Conservation (phyloP, 2,329 filamentous ascomycete species). For the Fusarium burgessii region DNA sequence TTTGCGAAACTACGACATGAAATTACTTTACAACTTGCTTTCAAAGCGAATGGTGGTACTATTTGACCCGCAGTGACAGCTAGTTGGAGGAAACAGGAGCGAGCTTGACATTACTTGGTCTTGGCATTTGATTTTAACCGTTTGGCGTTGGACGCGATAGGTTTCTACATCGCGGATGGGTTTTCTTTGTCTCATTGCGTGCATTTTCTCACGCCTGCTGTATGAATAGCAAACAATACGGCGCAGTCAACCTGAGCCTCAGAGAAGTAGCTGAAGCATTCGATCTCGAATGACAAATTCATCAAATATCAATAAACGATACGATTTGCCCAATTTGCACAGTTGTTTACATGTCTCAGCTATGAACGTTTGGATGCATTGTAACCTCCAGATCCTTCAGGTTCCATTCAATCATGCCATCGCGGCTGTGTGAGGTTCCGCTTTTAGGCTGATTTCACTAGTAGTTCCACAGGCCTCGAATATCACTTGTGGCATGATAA, state of each 20-base stretch:
- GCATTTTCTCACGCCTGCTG: slow-evolving; percentile 22
- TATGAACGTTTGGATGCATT: neutral
- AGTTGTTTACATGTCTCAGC: neutral
- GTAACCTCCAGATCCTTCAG: neutral
- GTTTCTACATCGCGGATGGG: slow-evolving; percentile 3
- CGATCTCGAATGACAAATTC: slow-evolving; percentile 18
- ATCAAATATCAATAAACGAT: slow-evolving; percentile 7
- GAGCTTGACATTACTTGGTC: neutral
- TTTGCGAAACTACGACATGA: slow-evolving; percentile 10
- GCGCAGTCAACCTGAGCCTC: slow-evolving; percentile 19
- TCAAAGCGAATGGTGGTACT: slow-evolving; percentile 20
- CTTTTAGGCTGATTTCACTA: neutral
- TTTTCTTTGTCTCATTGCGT: slow-evolving; percentile 19
- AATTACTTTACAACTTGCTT: slow-evolving; percentile 7
- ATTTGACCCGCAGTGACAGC: slow-evolving; percentile 1
- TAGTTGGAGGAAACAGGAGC: slow-evolving; percentile 12
- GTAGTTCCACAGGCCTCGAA: neutral
- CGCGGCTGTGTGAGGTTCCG: too few species aligned
- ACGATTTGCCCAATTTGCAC: neutral
- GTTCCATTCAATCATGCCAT: neutral
- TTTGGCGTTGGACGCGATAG: slow-evolving; percentile 24
- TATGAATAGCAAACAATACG: slow-evolving; percentile 24
- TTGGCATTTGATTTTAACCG: slow-evolving; percentile 7
- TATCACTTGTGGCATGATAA: neutral
- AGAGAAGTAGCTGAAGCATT: slow-evolving; percentile 10